phyloP scores from a whole-genome alignment of 1,139 yeast species.

The Saccharomyces uvarum region DNA sequence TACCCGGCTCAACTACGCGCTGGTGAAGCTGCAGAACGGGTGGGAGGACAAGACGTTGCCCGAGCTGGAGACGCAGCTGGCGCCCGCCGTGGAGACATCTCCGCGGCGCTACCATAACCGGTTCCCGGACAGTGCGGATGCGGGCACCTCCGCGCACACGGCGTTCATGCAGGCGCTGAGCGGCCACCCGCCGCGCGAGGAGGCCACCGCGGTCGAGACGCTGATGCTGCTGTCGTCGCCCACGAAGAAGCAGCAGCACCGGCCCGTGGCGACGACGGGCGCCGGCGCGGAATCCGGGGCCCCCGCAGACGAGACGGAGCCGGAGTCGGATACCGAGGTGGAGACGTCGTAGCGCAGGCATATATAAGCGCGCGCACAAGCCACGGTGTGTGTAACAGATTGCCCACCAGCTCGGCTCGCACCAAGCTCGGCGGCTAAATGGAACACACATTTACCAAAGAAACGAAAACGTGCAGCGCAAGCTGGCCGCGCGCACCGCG shows the following conservation, averaged over 20 bases:
- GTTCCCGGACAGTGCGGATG: slow-evolving; percentile 10
- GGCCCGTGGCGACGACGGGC: neutral
- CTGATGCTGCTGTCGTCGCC: slow-evolving; percentile 43
- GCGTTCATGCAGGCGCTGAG: slow-evolving; percentile 35
- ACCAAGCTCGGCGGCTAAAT: slow-evolving; percentile 2
- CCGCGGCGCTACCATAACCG: slow-evolving; percentile 2
- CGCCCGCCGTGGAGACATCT: neutral
- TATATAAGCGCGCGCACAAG: neutral
- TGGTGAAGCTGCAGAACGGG: slow-evolving; percentile 39
- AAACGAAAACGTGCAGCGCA: slow-evolving; percentile 18
- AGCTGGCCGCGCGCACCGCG: slow-evolving; percentile 12
- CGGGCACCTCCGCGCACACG: slow-evolving; percentile 31
- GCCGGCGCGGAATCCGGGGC: neutral
- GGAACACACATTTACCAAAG: slow-evolving; percentile 8
- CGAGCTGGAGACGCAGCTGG: slow-evolving; percentile 31
- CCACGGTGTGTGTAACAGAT: neutral
- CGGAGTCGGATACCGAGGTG: slow-evolving; percentile 1
- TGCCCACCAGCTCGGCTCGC: neutral
- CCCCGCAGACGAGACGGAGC: neutral
- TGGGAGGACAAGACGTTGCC: slow-evolving; percentile 36
- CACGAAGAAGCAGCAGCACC: slow-evolving; percentile 19
- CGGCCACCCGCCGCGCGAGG: slow-evolving; percentile 12
- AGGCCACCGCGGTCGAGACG: slow-evolving; percentile 32
- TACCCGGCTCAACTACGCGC: slow-evolving; percentile 41
- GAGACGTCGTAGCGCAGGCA: neutral